These are phyloP conservation scores for Truncatella angustata DNA, from an alignment of 2,329 filamentous ascomycete genomes.

Conservation along the genomic window DNA sequence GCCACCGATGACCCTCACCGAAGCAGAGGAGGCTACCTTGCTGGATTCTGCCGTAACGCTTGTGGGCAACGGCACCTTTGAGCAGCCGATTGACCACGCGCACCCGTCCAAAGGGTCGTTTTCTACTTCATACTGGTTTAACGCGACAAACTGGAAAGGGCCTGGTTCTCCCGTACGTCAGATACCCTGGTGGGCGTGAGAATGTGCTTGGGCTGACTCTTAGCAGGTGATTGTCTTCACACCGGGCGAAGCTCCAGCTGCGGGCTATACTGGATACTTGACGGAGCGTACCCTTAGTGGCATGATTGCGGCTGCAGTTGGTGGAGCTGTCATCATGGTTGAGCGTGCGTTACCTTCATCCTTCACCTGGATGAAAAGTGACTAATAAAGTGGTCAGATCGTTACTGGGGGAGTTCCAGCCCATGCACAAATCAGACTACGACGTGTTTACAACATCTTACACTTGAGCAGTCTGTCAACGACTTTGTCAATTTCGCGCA, in stretches of 20 bases:
- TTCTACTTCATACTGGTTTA: slow-evolving; percentile 49
- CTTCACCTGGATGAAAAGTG: too few species aligned
- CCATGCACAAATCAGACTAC: slow-evolving; percentile 50
- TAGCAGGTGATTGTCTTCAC: slow-evolving; percentile 47
- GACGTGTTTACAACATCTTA: slow-evolving; percentile 53
- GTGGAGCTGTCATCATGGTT: slow-evolving; percentile 52
- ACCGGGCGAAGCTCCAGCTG: slow-evolving; percentile 50
- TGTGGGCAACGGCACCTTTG: slow-evolving; percentile 33
- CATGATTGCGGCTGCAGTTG: slow-evolving; percentile 47
- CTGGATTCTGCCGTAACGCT: slow-evolving; percentile 13
- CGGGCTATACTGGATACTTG: slow-evolving; percentile 47
- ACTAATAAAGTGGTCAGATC: slow-evolving; percentile 33
- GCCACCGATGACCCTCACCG: slow-evolving; percentile 14
- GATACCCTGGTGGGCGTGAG: too few species aligned
- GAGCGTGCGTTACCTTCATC: slow-evolving; percentile 42
- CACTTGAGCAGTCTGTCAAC: slow-evolving; percentile 49
- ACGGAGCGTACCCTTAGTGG: slow-evolving; percentile 49
- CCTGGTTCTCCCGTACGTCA: slow-evolving; percentile 49
- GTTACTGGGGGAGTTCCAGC: slow-evolving; percentile 58
- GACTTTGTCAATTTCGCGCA: slow-evolving; percentile 56
- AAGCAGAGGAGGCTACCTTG: slow-evolving; percentile 14
- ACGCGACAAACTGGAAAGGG: slow-evolving; percentile 48
- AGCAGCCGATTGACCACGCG: slow-evolving; percentile 58
- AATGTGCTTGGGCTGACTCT: neutral
- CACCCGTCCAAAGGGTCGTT: slow-evolving; percentile 55